Conservation (phyloP, 345 rosid genomes). For the Eucalyptus coolabah region DNA sequence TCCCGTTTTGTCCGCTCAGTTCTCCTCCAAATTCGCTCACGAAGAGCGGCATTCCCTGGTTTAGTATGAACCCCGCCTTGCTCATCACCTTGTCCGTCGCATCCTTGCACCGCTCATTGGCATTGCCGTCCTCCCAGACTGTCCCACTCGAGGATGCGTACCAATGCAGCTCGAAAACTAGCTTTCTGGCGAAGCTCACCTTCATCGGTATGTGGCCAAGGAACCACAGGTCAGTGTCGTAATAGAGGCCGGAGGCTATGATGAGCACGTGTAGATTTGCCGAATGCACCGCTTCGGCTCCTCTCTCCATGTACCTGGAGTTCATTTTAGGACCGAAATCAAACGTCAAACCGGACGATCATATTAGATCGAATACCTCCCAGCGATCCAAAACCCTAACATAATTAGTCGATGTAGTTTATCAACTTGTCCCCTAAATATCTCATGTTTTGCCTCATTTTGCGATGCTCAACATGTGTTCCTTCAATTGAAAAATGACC, state of each 20-base stretch:
- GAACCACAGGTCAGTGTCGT: constrained; percentile 52
- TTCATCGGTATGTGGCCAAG: constrained; percentile 22
- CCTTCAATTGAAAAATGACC: not conserved
- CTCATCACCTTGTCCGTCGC: constrained; percentile 30
- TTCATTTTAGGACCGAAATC: not conserved
- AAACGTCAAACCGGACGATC: not conserved
- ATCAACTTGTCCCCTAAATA: not conserved
- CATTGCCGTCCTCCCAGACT: constrained; percentile 50
- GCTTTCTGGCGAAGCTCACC: constrained; percentile 40
- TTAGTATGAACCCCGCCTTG: constrained; percentile 39
- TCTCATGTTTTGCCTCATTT: not conserved
- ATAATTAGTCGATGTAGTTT: not conserved
- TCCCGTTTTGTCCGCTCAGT: constrained; percentile 34
- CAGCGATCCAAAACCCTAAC: not conserved
- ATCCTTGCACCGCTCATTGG: constrained; percentile 55
- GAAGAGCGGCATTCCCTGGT: constrained; percentile 44
- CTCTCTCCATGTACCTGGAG: constrained; percentile 60
- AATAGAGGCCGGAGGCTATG: constrained; percentile 66
- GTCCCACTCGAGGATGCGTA: constrained; percentile 45
- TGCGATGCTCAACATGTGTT: not conserved
- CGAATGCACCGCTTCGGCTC: constrained; percentile 77
- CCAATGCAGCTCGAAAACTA: constrained; percentile 82
- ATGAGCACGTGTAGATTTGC: constrained; percentile 69
- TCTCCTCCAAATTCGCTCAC: constrained; percentile 73
- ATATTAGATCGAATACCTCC: not conserved